Base-by-base conservation (phyloP, 345 rosid species). In the Salix koriyanagi region DNA sequence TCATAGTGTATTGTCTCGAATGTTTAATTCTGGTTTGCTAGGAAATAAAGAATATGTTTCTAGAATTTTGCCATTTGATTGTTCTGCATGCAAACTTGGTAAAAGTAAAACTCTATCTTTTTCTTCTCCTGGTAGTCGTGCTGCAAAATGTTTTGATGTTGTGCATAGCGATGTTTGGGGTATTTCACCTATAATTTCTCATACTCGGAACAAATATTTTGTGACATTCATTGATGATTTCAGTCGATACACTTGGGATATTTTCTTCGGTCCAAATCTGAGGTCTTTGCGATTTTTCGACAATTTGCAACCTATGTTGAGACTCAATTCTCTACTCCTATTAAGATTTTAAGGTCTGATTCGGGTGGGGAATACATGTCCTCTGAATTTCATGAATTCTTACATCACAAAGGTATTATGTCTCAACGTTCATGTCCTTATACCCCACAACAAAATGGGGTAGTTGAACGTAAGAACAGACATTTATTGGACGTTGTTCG, bases 381-480 rank as follows among this genome's bases (percentile, higher is more conserved):
- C 0, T 5, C 1, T 0, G 4, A 64, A 3, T 64, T 64, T 1
- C 32, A 64, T 12, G 36, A 1, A 12, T 64, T 5, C 9, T 64
- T 64, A 30, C 32, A 14, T 0, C 12, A 67, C 8, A 39, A 67
- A 67, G 30, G 50, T 6, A 67, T 67, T 16, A 0, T 36, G 23
- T 67, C 70, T 13, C 50, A 67, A 54, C 0, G 60, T 3, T 54
- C 25, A 1, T 54, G 25, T 2, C 4, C 25, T 54, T 54, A 2
- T 54, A 36, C 50, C 0, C 10, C 30, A 4, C 1, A 67, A 21
- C 50, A 36, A 37, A 67, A 67, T 67, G 4, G 30, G 8, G 46
- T 67, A 0, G 46, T 1, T 0, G 28, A 39, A 39, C 1, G 2
- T 3, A 67, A 67, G 2, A 21, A 67, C 1, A 0, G 0, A 1